Base-by-base conservation (phyloP, 1,284 basidiomycete species). In the Gastroboletus turbinatus region DNA sequence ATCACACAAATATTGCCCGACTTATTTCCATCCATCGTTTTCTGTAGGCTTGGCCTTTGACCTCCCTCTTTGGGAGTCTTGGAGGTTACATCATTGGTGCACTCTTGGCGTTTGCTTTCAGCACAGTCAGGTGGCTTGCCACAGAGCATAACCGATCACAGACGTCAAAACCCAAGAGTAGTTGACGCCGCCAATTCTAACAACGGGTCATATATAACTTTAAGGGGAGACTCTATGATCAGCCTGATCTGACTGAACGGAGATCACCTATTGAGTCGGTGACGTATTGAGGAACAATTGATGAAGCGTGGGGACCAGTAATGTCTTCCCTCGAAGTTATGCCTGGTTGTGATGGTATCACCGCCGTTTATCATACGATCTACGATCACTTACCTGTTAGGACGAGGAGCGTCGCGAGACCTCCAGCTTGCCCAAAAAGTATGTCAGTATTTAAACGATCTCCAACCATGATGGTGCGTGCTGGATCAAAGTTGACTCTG, bases 401-500 rank as follows among this genome's bases (percentile, higher is more conserved):
- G 50, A 99, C 97, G 42, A 98, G 83, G 50, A 98, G 76, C 1
- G 95, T 96, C 16, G 90, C 75, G 21, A 98, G 79, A 14, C 92
- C 92, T 25, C 94, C 94, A 45, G 83, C 82, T 71, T 92, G 82
- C 45, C 94, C 96, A 66, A 99, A 99, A 46, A 90, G 75, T 65
- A 97, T 94, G 73, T 99, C 97, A 2, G 97, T 99, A 66, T 93
- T 88, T 58, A 99, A 79, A 56, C 97, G 85, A 74, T 99, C 96
- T 39, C 96, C 96, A 42, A 98, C 82, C 91, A 99, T 97, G 67
- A 99, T 84, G 1, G 96, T 95, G 47, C 87, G 80, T 54, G 80
- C 75, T 36, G 90, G 90, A 72, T 98, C 90, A 69, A 93, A 95
- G 46, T 90, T 71, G 64, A 96, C 87, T 73, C 92, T 94, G 64